Base-by-base conservation (phyloP, 164 flowering plant species). In the Aristolochia contorta region DNA sequence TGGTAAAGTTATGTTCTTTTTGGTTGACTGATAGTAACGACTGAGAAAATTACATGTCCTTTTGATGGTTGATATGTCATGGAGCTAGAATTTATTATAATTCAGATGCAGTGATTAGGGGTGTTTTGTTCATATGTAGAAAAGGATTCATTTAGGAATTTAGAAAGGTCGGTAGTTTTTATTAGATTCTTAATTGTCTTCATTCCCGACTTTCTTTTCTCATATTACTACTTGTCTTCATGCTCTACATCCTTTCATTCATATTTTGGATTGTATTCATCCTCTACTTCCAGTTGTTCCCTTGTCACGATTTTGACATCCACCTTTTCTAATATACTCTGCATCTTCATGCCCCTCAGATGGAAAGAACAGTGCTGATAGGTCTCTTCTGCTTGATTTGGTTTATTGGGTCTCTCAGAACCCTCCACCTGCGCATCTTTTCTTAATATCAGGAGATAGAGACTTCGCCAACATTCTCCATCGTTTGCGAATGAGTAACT, bases 341-440 rank as follows among this genome's bases (percentile, higher is more conserved):
- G 16, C 30, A 27, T 15, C 16, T 56, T 32, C 10, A 24, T 25
- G 33, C 58, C 13, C 27, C 66, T 72, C 77, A 89, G 98, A 87
- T 75, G 93, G 93, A 51, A 89, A 84, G 79, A 89, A 83, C 75
- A 79, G 90, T 81, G 91, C 89, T 47, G 96, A 89, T 71, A 83
- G 82, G 67, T 82, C 86, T 52, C 86, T 86, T 66, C 73, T 86
- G 20, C 65, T 81, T 20, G 90, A 87, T 69, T 87, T 93, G 25
- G 71, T 83, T 78, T 77, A 66, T 67, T 89, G 98, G 98, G 86
- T 80, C 52, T 79, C 87, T 47, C 94, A 83, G 62, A 86, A 93
- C 69, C 98, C 98, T 52, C 97, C 98, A 43, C 98, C 98, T 19
- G 96, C 90, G 18, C 97, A 93, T 72, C 73, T 93, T 65, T 83